phyloP scores from a whole-genome alignment of 1,284 basidiomycete species.

The Papiliotrema nemorosa region DNA sequence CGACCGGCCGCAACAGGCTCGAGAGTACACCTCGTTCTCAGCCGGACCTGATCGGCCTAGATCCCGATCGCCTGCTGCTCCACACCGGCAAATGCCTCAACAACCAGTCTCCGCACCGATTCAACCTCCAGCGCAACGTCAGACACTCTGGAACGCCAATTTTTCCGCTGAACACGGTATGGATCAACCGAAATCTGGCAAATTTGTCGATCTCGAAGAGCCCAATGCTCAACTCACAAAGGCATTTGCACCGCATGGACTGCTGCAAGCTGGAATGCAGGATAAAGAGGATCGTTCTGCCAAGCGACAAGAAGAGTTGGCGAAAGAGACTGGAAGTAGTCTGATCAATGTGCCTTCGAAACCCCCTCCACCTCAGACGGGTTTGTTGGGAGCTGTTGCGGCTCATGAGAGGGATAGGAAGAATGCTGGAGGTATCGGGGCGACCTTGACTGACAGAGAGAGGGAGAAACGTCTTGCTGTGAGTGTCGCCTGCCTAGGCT shows the following conservation, averaged over 20 bases:
- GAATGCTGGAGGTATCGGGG: slow-evolving; percentile 89
- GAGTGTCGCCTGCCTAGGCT: slow-evolving; percentile 15
- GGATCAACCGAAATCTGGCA: slow-evolving; percentile 43
- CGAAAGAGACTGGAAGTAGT: slow-evolving; percentile 80
- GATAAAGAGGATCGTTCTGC: slow-evolving; percentile 94
- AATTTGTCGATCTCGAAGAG: slow-evolving; percentile 76
- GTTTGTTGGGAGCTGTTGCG: slow-evolving; percentile 90
- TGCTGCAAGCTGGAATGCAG: slow-evolving; percentile 89
- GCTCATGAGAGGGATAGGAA: slow-evolving; percentile 92
- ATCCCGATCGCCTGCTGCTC: slow-evolving; percentile 8
- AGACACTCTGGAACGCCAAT: slow-evolving; percentile 72
- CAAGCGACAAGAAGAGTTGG: slow-evolving; percentile 87
- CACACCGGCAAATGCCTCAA: slow-evolving; percentile 9
- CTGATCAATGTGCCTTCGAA: slow-evolving; percentile 92
- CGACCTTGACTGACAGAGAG: slow-evolving; percentile 89
- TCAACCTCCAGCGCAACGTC: slow-evolving; percentile 54
- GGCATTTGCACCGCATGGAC: slow-evolving; percentile 87
- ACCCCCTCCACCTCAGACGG: slow-evolving; percentile 91
- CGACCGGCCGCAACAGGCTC: neutral
- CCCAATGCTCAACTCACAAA: slow-evolving; percentile 75
- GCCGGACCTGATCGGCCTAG: slow-evolving; percentile 9
- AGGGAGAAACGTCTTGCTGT: slow-evolving; percentile 77
- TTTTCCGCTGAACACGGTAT: slow-evolving; percentile 63
- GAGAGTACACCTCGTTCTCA: slow-evolving; percentile 1
- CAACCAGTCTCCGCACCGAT: too few relatives aligned